Conservation (phyloP, 441 rosid genomes). For the Adansonia rubrostipa region DNA sequence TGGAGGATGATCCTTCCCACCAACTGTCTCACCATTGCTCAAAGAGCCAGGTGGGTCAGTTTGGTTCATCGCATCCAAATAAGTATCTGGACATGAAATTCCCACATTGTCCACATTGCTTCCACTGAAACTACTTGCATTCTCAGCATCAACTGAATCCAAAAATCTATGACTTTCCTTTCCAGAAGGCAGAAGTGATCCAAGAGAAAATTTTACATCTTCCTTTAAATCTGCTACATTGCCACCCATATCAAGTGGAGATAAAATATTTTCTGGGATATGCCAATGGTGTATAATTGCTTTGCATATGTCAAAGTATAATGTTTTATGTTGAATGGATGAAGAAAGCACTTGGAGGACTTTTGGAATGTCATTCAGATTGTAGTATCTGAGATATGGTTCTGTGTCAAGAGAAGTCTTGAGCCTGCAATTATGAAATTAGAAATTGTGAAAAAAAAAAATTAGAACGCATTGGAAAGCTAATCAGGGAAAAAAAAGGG, state of each 20-base stretch:
- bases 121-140: conserved; percentile 42
- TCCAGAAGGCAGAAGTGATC: conserved; percentile 31
- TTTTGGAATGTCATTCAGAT: conserved; percentile 62
- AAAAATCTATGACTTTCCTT: conserved; percentile 34
- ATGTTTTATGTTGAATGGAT: conserved; percentile 50
- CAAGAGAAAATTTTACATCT: conserved; percentile 34
- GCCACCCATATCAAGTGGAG: conserved; percentile 35
- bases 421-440: conserved; percentile 52
- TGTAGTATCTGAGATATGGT: conserved; percentile 66
- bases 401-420: conserved; percentile 43
- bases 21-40: conserved; percentile 24
- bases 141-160: conserved; percentile 41
- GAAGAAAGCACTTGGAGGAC: conserved; percentile 65
- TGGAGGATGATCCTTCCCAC: conserved; percentile 27
- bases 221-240: conserved; percentile 37
- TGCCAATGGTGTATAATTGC: conserved; percentile 71
- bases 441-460: background rate
- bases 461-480: background rate
- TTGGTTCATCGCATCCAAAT: conserved; percentile 26
- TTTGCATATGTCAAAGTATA: conserved; percentile 63
- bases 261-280: conserved; percentile 49
- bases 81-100: conserved; percentile 33
- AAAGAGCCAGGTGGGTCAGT: conserved; percentile 28
- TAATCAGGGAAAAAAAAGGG: background rate
- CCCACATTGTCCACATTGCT: conserved; percentile 27